Percentiles rank a stretch among this genome's conserved stretches.
Evolutionary conservation across 2,329 filamentous ascomycete species (phyloP).

Genomic region (Chaetothyriales sp.): DNA sequence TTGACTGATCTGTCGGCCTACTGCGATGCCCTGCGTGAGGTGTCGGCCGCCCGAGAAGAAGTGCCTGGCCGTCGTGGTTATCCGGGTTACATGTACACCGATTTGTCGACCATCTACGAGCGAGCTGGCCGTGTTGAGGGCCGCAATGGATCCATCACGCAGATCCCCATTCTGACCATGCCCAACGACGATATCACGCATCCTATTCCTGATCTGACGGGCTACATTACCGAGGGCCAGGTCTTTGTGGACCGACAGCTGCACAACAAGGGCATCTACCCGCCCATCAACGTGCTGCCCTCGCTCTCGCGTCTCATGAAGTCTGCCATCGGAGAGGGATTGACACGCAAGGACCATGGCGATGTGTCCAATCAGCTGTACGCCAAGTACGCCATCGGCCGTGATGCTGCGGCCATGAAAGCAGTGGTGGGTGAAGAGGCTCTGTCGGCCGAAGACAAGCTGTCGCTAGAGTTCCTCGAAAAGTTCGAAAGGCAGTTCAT

Average conservation of each 20-base stretch:
- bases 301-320: conserved; percentile 99
- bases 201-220: conserved; percentile 94
- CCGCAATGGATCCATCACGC: conserved; percentile 94
- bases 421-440: conserved; percentile 98
- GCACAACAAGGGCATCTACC: conserved; percentile 94
- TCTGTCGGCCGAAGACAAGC: conserved; percentile 86
- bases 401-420: conserved; percentile 95
- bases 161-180: conserved; percentile 98
- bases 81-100: conserved; percentile 99
- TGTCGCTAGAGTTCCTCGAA: conserved; percentile 93
- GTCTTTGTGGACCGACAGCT: conserved; percentile 93
- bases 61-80: conserved; percentile 98
- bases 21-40: conserved; percentile 96
- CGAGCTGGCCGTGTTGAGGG: conserved; percentile 94
- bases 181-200: conserved; percentile 99
- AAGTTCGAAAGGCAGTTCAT: conserved; percentile 98
- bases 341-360: conserved; percentile 90
- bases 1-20: conserved; percentile 95
- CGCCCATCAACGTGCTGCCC: conserved; percentile 94
- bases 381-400: conserved; percentile 97
- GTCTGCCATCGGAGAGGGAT: conserved; percentile 93
- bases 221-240: conserved; percentile 97
- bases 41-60: conserved; percentile 95
- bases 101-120: conserved; percentile 99
- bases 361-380: conserved; percentile 99